Percentiles rank a stretch among this genome's conserved stretches.
Conservation (phyloP, 495 filamentous ascomycete species). For the Penicillium lagena region DNA sequence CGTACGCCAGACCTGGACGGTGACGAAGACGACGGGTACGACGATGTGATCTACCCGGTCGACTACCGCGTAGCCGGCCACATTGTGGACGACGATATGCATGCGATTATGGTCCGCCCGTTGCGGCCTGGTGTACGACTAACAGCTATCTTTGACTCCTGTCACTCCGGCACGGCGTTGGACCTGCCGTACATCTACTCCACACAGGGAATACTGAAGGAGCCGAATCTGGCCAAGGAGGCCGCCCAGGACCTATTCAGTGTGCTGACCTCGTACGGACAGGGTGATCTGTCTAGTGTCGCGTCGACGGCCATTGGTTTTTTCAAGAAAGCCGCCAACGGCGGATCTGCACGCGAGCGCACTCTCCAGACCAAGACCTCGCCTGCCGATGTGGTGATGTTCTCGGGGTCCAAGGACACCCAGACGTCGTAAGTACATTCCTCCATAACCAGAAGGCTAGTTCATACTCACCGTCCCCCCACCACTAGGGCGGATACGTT, state of each 20-base stretch:
- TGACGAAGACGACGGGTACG: conserved; percentile 93
- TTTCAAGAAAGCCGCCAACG: conserved; percentile 84
- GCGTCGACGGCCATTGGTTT: conserved; percentile 75
- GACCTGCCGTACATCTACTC: conserved; percentile 97
- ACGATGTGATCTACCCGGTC: conserved; percentile 96
- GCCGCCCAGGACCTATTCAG: conserved; percentile 86
- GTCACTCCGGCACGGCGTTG: conserved; percentile 92
- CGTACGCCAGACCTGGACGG: conserved; percentile 93
- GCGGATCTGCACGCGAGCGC: conserved; percentile 69
- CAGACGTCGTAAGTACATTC: conserved; percentile 57
- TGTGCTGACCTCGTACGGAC: conserved; percentile 79
- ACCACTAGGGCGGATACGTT: conserved; percentile 34
- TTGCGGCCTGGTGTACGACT: conserved; percentile 81
- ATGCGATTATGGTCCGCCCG: conserved; percentile 86
- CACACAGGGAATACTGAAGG: conserved; percentile 90
- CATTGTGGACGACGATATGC: conserved; percentile 98
- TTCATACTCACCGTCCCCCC: background rate
- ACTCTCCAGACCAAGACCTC: conserved; percentile 85
- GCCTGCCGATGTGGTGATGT: conserved; percentile 95
- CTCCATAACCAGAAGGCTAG: no score
- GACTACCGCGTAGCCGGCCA: conserved; percentile 86
- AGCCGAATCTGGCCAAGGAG: conserved; percentile 96
- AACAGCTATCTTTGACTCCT: conserved; percentile 97
- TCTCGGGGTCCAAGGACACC: conserved; percentile 91
- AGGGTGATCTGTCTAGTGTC: conserved; percentile 78